Evolutionary conservation across 1,284 basidiomycete species (phyloP).

Genomic region (Anthracocystis setariae): DNA sequence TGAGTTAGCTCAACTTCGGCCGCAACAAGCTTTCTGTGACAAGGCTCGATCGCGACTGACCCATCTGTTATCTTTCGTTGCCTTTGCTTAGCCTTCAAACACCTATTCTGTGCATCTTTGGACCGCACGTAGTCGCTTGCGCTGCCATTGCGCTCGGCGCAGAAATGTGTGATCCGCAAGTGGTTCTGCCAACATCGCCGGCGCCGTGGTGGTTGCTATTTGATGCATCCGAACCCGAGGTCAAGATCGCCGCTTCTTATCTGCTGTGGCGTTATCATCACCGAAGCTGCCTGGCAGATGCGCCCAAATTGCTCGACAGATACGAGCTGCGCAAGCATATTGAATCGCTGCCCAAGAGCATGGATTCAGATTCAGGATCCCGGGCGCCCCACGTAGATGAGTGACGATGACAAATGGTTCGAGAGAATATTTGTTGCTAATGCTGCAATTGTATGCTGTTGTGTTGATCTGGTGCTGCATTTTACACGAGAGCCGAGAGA

Average conservation of each 20-base stretch:
- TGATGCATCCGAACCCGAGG: constrained; percentile 61
- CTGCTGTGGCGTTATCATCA: constrained; percentile 55
- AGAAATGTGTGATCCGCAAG: constrained; percentile 25
- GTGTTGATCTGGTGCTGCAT: constrained; percentile 8
- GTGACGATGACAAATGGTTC: background rate
- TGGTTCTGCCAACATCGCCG: constrained; percentile 65
- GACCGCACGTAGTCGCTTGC: constrained; percentile 86
- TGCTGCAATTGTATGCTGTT: constrained; percentile 7
- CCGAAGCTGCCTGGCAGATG: constrained; percentile 1
- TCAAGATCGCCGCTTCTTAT: constrained; percentile 50
- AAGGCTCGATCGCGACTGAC: background rate
- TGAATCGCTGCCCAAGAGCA: background rate
- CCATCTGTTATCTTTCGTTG: background rate
- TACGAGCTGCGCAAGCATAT: constrained; percentile 20
- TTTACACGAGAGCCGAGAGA: constrained; percentile 1
- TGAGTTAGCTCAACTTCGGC: constrained; percentile 40
- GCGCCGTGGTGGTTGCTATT: constrained; percentile 69
- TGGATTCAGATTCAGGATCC: background rate
- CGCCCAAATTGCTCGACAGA: constrained; percentile 20
- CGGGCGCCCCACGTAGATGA: background rate
- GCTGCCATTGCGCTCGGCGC: constrained; percentile 70
- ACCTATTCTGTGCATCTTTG: constrained; percentile 85
- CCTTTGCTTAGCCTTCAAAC: constrained; percentile 82
- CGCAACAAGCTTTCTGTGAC: background rate
- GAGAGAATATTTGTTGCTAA: constrained; percentile 5